Evolutionary conservation across 352 stramenopile species (phyloP).

Genomic region (Pythium aquatile): DNA sequence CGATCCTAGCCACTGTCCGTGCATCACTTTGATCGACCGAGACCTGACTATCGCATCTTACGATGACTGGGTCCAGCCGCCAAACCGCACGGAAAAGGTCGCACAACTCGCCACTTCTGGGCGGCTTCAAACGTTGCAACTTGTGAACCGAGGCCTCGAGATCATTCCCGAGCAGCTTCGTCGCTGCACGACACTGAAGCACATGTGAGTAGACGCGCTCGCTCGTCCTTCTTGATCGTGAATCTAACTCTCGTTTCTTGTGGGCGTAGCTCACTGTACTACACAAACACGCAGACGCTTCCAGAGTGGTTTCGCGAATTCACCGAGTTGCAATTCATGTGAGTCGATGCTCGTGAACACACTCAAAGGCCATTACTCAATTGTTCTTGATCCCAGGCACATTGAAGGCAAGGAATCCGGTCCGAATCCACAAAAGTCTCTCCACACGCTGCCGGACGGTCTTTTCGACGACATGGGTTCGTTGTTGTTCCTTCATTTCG

Average conservation of each 20-base stretch:
- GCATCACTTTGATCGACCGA: slow-evolving; percentile 11
- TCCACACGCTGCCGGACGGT: not conserved
- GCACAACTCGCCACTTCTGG: slow-evolving; percentile 5
- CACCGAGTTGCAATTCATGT: slow-evolving; percentile 8
- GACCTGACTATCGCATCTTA: not conserved
- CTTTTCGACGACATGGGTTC: slow-evolving; percentile 5
- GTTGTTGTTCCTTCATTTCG: slow-evolving; percentile 6
- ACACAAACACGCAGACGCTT: slow-evolving; percentile 3
- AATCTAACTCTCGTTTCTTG: too few relatives aligned
- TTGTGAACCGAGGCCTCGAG: not conserved
- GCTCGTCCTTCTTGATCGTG: too few relatives aligned
- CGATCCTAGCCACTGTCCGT: not conserved
- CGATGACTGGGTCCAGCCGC: slow-evolving; percentile 3
- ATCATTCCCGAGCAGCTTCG: slow-evolving; percentile 1
- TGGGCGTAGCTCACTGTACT: slow-evolving; percentile 2
- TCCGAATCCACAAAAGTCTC: not conserved
- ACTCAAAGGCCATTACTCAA: too few relatives aligned
- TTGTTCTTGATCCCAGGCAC: not conserved
- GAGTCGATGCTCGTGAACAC: not conserved
- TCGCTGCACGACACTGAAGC: not conserved
- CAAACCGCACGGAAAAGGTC: not conserved
- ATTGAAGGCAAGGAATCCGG: slow-evolving; percentile 7
- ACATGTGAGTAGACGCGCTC: not conserved
- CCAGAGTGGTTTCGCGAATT: slow-evolving; percentile 11
- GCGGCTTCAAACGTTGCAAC: not conserved